phyloP scores from a whole-genome alignment of 108 stramenopile species.

The Aurantiochytrium sp. region DNA sequence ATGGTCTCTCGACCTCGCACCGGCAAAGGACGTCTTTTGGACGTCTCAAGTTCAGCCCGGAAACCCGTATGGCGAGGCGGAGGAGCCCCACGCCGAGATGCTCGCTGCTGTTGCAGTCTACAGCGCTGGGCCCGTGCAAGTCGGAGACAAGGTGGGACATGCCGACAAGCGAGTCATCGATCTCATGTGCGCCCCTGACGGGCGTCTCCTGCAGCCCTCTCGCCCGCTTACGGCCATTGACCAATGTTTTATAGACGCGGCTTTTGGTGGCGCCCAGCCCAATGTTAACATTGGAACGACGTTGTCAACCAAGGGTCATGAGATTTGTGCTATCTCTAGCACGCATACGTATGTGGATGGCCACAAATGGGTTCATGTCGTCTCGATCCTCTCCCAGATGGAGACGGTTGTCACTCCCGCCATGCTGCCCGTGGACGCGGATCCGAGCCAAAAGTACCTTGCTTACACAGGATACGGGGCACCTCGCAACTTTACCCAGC shows the following conservation, averaged over 20 bases:
- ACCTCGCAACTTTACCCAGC: neutral
- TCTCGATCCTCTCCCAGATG: neutral
- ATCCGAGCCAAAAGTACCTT: neutral
- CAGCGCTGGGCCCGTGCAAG: neutral
- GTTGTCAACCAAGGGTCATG: neutral
- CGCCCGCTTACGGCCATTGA: neutral
- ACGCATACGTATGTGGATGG: neutral
- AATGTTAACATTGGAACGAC: neutral
- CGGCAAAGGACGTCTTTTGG: constrained; percentile 43
- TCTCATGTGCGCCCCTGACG: neutral
- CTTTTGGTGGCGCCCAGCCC: neutral
- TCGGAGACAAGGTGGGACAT: neutral
- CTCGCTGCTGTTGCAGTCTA: neutral
- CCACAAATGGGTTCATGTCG: neutral
- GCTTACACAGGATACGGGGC: neutral
- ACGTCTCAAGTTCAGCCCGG: neutral
- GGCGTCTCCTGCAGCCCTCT: neutral
- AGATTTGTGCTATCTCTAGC: neutral
- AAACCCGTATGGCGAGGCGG: constrained; percentile 6
- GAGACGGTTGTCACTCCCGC: neutral
- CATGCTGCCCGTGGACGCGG: neutral
- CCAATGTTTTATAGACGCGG: neutral
- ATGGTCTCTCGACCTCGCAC: constrained; percentile 33
- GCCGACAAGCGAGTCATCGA: neutral
- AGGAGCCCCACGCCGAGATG: neutral